Percentiles rank a stretch among this genome's conserved stretches.
phyloP scores from a whole-genome alignment of 1,284 basidiomycete species.

The Moniliophthora roreri region DNA sequence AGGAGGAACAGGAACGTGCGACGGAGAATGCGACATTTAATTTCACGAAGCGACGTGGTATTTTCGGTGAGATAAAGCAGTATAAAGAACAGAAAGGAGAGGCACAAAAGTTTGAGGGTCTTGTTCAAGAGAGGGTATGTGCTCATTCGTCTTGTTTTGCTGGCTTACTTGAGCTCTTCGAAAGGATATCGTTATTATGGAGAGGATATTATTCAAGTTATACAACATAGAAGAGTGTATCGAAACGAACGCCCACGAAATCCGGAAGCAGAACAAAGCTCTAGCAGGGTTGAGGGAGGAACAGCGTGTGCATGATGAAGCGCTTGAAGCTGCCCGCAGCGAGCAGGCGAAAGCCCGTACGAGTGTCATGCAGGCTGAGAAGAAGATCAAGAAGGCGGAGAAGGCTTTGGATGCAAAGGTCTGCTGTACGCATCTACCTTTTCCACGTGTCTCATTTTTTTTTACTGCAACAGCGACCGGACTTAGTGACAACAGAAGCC shows the following conservation, averaged over 20 bases:
- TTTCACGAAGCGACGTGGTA: slow-evolving; percentile 90
- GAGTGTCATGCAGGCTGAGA: slow-evolving; percentile 73
- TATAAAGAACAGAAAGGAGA: slow-evolving; percentile 97
- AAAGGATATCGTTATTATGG: slow-evolving; percentile 80
- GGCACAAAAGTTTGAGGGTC: slow-evolving; percentile 83
- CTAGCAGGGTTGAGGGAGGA: slow-evolving; percentile 68
- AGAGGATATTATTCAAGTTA: slow-evolving; percentile 85
- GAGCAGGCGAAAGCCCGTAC: slow-evolving; percentile 81
- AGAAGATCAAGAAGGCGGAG: slow-evolving; percentile 78
- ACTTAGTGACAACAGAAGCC: slow-evolving; percentile 78
- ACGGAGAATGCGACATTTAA: slow-evolving; percentile 94
- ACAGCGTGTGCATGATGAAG: slow-evolving; percentile 69
- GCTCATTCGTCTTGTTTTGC: background rate
- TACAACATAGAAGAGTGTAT: slow-evolving; percentile 89
- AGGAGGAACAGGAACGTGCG: slow-evolving; percentile 84
- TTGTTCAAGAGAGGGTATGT: slow-evolving; percentile 72
- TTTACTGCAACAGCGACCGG: slow-evolving; percentile 60
- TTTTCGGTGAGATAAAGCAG: slow-evolving; percentile 94
- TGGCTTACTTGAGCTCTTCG: slow-evolving; percentile 9
- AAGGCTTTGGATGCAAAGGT: slow-evolving; percentile 85
- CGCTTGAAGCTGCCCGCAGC: slow-evolving; percentile 72
- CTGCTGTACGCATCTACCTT: slow-evolving; percentile 13
- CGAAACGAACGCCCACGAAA: slow-evolving; percentile 66
- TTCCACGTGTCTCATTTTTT: background rate
- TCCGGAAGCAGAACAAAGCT: slow-evolving; percentile 71